Percentiles rank a stretch among this genome's conserved stretches.
phyloP scores from a whole-genome alignment of 108 stramenopile species.

The Cyclotella choctawhatcheeana region DNA sequence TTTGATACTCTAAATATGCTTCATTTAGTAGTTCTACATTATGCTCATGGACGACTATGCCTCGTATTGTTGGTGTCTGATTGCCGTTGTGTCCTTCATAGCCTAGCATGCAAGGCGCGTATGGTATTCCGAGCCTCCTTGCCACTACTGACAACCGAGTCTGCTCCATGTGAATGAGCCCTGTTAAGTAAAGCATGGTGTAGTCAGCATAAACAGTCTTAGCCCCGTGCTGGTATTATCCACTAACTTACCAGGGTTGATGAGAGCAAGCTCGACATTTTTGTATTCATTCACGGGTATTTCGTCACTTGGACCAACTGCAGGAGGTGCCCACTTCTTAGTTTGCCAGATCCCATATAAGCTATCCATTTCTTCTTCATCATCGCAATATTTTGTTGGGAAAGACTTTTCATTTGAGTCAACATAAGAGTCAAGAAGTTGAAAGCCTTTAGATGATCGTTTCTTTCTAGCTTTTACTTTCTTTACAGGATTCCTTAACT shows the following conservation, averaged over 20 bases:
- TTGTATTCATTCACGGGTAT: slow-evolving; percentile 83
- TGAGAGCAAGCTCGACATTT: slow-evolving; percentile 79
- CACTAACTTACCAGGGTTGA: slow-evolving; percentile 94
- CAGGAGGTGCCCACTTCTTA: slow-evolving; percentile 62
- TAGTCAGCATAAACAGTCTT: too few species aligned
- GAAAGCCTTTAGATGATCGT: slow-evolving; percentile 52
- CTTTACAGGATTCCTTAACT: slow-evolving; percentile 67
- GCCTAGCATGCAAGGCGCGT: slow-evolving; percentile 88
- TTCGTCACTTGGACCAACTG: slow-evolving; percentile 68
- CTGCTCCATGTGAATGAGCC: slow-evolving; percentile 74
- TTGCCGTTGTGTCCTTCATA: slow-evolving; percentile 85
- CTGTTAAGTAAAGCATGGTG: too few species aligned
- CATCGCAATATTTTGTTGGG: slow-evolving; percentile 29
- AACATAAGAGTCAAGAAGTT: slow-evolving; percentile 72
- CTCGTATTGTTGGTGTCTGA: slow-evolving; percentile 75
- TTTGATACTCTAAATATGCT: slow-evolving; percentile 70
- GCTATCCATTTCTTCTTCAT: slow-evolving; percentile 46
- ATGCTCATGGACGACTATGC: slow-evolving; percentile 86
- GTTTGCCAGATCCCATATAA: slow-evolving; percentile 90
- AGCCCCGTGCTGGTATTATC: too few species aligned
- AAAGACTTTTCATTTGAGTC: slow-evolving; percentile 43
- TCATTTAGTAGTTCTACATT: slow-evolving; percentile 77
- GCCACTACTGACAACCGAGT: slow-evolving; percentile 66
- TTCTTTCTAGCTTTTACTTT: slow-evolving; percentile 74
- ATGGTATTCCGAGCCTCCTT: slow-evolving; percentile 77